A percentile compares a stretch with the other conserved stretches of the same genome.
Evolutionary conservation across 2,329 filamentous ascomycete species (phyloP).

Genomic region (Scolecobasidium constrictum): DNA sequence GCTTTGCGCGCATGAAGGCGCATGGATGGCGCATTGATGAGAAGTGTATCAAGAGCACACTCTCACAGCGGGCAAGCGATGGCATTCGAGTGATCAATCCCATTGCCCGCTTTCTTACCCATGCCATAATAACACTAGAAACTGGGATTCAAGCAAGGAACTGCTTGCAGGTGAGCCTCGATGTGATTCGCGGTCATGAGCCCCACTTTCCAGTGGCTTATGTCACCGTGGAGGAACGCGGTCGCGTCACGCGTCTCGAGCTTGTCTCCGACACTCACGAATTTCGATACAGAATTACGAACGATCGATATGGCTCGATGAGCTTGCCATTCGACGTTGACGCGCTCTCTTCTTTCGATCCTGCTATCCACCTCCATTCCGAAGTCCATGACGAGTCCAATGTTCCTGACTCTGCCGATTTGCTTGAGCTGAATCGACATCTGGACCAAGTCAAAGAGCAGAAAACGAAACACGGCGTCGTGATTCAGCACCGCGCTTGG

Average conservation of each 20-base stretch:
- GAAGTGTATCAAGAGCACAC: not conserved
- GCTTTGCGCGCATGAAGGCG: not conserved
- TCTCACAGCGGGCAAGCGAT: conserved; percentile 4
- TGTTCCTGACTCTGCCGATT: conserved; percentile 31
- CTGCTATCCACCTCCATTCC: conserved; percentile 37
- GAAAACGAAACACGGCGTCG: conserved; percentile 33
- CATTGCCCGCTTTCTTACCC: too few relatives aligned
- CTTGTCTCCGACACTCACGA: too few relatives aligned
- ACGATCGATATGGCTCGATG: not conserved
- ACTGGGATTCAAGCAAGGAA: too few relatives aligned
- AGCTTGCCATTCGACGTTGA: conserved; percentile 9
- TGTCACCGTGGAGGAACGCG: too few relatives aligned
- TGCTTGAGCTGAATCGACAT: conserved; percentile 33
- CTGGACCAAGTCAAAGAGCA: conserved; percentile 28
- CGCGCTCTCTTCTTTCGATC: conserved; percentile 39
- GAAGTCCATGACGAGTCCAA: conserved; percentile 20
- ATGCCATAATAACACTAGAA: too few relatives aligned
- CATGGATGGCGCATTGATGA: conserved; percentile 1
- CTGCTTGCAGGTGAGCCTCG: too few relatives aligned
- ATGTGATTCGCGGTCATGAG: too few relatives aligned
- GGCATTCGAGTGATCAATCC: too few relatives aligned
- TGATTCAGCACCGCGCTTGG: conserved; percentile 43
- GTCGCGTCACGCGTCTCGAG: too few relatives aligned
- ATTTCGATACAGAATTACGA: too few relatives aligned
- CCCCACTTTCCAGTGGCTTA: too few relatives aligned